Conservation (phyloP, 2,329 filamentous ascomycete genomes). For the Cladosporium sp. region DNA sequence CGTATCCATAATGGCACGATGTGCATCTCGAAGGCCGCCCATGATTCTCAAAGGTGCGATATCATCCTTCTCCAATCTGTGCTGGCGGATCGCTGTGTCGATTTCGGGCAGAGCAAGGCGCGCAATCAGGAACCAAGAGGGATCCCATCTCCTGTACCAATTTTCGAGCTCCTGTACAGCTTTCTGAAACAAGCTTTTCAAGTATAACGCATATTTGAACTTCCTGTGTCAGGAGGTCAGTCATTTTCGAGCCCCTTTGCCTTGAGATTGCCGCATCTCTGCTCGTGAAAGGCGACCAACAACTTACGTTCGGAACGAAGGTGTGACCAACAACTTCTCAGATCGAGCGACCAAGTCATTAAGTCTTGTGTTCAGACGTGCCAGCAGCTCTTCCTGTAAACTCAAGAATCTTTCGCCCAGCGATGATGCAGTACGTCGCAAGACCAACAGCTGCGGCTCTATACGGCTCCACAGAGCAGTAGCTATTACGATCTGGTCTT, state of each 20-base stretch:
- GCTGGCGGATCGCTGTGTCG: neutral
- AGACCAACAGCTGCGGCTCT: neutral
- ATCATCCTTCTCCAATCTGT: neutral
- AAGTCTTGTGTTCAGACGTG: neutral
- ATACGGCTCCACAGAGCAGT: neutral
- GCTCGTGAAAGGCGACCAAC: neutral
- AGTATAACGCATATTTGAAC: constrained; percentile 5
- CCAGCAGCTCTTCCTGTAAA: neutral
- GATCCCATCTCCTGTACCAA: constrained; percentile 40
- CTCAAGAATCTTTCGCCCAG: neutral
- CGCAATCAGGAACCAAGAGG: constrained; percentile 41
- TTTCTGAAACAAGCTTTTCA: neutral
- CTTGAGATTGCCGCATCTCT: neutral
- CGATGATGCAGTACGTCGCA: neutral
- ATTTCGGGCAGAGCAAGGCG: constrained; percentile 20
- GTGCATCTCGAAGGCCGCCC: neutral
- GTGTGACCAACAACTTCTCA: neutral
- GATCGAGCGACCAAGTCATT: neutral
- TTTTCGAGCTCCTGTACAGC: constrained; percentile 36
- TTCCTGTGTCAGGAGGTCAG: neutral
- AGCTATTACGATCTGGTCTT: neutral
- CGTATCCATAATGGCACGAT: neutral
- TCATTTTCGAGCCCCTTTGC: neutral
- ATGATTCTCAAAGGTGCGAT: neutral
- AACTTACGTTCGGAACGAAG: neutral